Percentiles rank a stretch among this genome's conserved stretches.
phyloP scores from a whole-genome alignment of 805 yeast genomes.

The Tetrapisispora pingtungensis region DNA sequence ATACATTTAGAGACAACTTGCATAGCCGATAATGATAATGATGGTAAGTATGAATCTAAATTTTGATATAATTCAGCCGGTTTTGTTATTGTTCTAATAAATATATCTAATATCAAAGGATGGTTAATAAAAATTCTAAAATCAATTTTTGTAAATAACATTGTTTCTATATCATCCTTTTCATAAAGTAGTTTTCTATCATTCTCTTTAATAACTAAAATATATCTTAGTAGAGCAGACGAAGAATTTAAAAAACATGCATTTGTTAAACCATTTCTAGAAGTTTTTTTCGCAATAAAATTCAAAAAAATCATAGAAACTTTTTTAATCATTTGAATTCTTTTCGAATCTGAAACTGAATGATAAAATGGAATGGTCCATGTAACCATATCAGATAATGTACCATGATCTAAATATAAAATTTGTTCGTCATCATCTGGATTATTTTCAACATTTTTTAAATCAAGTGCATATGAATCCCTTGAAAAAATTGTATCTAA shows the following conservation, averaged over 20 bases:
- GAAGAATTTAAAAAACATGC: constrained; percentile 31
- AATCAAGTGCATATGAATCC: constrained; percentile 35
- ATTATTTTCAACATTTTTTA: constrained; percentile 25
- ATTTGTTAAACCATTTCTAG: constrained; percentile 20
- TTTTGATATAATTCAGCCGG: constrained; percentile 25
- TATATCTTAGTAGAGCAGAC: constrained; percentile 26
- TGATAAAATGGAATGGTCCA: constrained; percentile 45
- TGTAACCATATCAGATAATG: constrained; percentile 36
- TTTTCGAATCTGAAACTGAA: constrained; percentile 39
- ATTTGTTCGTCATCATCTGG: constrained; percentile 23
- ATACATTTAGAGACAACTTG: constrained; percentile 34
- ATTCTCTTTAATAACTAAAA: constrained; percentile 20
- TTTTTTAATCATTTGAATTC: constrained; percentile 43
- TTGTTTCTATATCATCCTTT: constrained; percentile 28
- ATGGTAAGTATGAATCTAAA: constrained; percentile 21
- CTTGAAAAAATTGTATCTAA: constrained; percentile 52
- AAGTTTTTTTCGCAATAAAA: constrained; percentile 24
- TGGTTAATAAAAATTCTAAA: constrained; percentile 37
- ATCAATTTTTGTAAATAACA: constrained; percentile 39
- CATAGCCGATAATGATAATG: constrained; percentile 30
- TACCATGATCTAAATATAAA: constrained; percentile 19
- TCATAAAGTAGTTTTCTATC: constrained; percentile 22
- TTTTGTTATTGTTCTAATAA: constrained; percentile 24
- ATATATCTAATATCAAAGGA: constrained; percentile 28
- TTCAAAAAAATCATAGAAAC: constrained; percentile 41